Percentiles rank a stretch among this genome's conserved stretches.
Conservation (phyloP, 2,329 filamentous ascomycete species). For the Ramichloridium luteum region DNA sequence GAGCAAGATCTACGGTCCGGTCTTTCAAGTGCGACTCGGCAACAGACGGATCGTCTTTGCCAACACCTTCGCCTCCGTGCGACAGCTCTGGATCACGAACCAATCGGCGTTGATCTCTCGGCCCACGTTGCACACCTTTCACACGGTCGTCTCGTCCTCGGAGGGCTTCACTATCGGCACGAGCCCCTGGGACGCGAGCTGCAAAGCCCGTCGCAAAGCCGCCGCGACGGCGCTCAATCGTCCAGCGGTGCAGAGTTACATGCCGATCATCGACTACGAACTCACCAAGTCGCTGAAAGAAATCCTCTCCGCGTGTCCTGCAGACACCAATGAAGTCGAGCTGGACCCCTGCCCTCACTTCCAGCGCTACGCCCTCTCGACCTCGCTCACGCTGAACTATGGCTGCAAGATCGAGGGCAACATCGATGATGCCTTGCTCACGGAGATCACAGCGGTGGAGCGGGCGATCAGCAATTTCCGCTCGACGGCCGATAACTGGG, state of each 20-base stretch:
- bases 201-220: slow-evolving; percentile 63
- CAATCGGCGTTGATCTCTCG: slow-evolving; percentile 67
- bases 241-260: slow-evolving; percentile 63
- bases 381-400: slow-evolving; percentile 66
- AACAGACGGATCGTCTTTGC: slow-evolving; percentile 65
- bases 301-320: too few relatives aligned
- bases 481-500: slow-evolving; percentile 69
- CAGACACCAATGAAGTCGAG: slow-evolving; percentile 50
- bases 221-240: slow-evolving; percentile 68
- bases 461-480: slow-evolving; percentile 63
- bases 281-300: slow-evolving; percentile 60
- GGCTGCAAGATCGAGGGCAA: slow-evolving; percentile 63
- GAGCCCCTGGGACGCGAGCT: slow-evolving; percentile 72
- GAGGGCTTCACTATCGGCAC: slow-evolving; percentile 75
- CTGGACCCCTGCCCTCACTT: slow-evolving; percentile 59
- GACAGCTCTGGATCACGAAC: slow-evolving; percentile 64
- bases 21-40: slow-evolving; percentile 46
- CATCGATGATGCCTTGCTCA: slow-evolving; percentile 53
- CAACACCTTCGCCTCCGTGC: slow-evolving; percentile 64
- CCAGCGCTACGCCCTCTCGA: slow-evolving; percentile 64
- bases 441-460: slow-evolving; percentile 66
- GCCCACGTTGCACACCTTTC: slow-evolving; percentile 69
- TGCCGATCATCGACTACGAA: slow-evolving; percentile 73
- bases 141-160: slow-evolving; percentile 62
- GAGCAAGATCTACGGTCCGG: slow-evolving; percentile 38